These are phyloP conservation scores for Curvularia hawaiiensis DNA, from an alignment of 2,329 filamentous ascomycete genomes.

Conservation along the genomic window DNA sequence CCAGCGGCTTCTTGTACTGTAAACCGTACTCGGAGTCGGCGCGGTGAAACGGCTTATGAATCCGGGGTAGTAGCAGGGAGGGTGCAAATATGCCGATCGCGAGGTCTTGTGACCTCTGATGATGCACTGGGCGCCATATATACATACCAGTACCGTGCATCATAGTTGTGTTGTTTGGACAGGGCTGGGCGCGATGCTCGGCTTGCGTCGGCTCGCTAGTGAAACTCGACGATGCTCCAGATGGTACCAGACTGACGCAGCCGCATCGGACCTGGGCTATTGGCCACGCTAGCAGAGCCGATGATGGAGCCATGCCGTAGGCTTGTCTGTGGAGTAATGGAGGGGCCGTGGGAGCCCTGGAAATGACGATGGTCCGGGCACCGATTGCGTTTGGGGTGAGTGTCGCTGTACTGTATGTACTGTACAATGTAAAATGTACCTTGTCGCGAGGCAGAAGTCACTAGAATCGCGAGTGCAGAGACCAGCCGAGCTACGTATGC, in stretches of 20 bases:
- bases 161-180: conserved; percentile 16
- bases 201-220: conserved; percentile 36
- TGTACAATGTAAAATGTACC: background rate
- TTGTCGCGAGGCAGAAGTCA: background rate
- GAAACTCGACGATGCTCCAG: conserved; percentile 14
- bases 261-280: conserved; percentile 13
- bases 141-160: conserved; percentile 17
- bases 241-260: conserved; percentile 23
- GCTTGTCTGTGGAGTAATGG: background rate
- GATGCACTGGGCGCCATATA: conserved; percentile 29
- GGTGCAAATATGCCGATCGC: conserved; percentile 4
- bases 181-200: conserved; percentile 28
- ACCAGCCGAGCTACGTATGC: background rate
- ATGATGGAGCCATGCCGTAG: conserved; percentile 18
- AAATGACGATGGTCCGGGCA: background rate
- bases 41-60: conserved; percentile 1
- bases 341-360: background rate
- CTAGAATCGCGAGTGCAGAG: background rate
- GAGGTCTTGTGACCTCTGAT: conserved; percentile 20
- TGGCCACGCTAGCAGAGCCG: conserved; percentile 1
- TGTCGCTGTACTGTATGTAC: background rate
- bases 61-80: background rate
- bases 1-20: conserved; percentile 5
- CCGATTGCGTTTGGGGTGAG: background rate
- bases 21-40: conserved; percentile 5